A percentile compares a stretch with the other conserved stretches of the same genome.
These are phyloP conservation scores for Fusarium oligoseptatum DNA, from an alignment of 2,329 filamentous ascomycete genomes.

Conservation along the genomic window DNA sequence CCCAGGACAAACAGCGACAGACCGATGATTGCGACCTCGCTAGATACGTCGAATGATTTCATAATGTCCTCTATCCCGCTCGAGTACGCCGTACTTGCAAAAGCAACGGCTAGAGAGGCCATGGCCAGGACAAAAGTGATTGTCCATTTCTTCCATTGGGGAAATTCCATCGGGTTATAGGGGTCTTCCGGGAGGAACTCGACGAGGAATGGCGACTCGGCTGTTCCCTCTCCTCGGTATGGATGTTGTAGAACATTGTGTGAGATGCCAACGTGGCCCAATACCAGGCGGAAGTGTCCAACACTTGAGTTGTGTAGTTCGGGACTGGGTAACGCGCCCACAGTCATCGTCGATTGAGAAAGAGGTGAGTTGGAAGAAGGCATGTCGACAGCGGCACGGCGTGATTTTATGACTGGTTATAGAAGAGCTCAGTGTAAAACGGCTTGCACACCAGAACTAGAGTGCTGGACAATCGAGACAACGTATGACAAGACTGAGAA, in stretches of 20 bases:
- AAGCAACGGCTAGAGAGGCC: background rate
- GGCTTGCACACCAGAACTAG: background rate
- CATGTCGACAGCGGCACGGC: background rate
- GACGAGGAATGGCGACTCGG: background rate
- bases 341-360: background rate
- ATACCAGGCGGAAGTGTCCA: background rate
- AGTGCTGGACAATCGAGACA: background rate
- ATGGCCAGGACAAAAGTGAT: background rate
- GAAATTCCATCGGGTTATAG: background rate
- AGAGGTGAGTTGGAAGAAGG: background rate
- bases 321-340: background rate
- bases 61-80: background rate
- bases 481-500: background rate
- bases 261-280: background rate
- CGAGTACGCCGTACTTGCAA: background rate
- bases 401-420: background rate
- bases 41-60: constrained; percentile 16
- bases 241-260: background rate
- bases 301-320: background rate
- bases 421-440: background rate
- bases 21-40: constrained; percentile 24
- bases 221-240: background rate
- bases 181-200: background rate
- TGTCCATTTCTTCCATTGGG: constrained; percentile 2
- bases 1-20: constrained; percentile 40